Conservation (phyloP, 371 early-diverging fungal species). For the Mucor plumbeus region DNA sequence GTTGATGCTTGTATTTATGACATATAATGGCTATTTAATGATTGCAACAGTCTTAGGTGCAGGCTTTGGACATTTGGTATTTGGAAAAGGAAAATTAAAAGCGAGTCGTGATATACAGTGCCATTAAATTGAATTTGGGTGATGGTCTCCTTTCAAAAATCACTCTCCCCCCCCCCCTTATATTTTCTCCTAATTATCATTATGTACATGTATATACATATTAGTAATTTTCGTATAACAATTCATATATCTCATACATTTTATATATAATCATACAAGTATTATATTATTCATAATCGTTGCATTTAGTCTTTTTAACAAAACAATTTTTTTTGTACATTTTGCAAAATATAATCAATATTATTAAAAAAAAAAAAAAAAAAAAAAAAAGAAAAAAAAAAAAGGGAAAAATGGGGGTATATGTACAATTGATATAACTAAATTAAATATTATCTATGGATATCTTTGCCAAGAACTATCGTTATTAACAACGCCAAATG, state of each 20-base stretch:
- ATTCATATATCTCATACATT: too few species aligned
- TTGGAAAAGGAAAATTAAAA: conserved; percentile 37
- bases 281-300: too few species aligned
- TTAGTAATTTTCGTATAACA: too few species aligned
- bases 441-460: neutral
- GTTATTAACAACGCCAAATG: conserved; percentile 11
- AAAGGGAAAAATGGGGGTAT: neutral
- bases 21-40: conserved; percentile 78
- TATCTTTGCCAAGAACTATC: conserved; percentile 11
- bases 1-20: conserved; percentile 87
- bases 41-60: conserved; percentile 68
- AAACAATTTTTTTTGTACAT: neutral
- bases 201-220: neutral
- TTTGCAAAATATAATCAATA: neutral
- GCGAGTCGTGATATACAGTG: conserved; percentile 36
- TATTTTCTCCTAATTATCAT: neutral
- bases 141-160: neutral
- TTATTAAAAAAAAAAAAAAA: neutral
- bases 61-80: conserved; percentile 65
- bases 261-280: neutral
- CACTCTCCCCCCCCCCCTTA: too few species aligned
- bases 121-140: conserved; percentile 17
- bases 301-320: neutral
- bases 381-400: neutral
- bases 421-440: neutral